Conservation (phyloP, 164 flowering plant species). For the Dillenia turbinata region DNA sequence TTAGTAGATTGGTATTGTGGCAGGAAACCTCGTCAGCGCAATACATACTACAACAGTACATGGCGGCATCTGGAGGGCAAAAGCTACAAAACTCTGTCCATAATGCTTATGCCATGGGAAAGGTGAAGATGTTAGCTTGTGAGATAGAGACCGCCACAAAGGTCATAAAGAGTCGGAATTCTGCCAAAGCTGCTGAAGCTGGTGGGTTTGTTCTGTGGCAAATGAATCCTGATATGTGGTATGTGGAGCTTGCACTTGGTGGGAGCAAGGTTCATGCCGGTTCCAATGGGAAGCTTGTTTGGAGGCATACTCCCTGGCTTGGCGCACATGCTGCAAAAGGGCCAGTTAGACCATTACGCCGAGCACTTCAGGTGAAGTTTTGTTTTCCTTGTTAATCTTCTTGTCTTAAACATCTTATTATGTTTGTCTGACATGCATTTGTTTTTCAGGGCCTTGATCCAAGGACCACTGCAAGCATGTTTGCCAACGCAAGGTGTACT, state of each 20-base stretch:
- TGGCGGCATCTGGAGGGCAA: slow-evolving; percentile 60
- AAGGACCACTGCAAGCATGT: slow-evolving; percentile 62
- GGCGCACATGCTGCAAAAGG: slow-evolving; percentile 75
- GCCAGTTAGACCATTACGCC: slow-evolving; percentile 63
- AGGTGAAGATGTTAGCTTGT: slow-evolving; percentile 56
- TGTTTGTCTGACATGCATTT: background rate
- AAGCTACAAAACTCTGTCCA: slow-evolving; percentile 44
- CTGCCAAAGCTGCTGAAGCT: slow-evolving; percentile 42
- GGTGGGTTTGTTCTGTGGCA: slow-evolving; percentile 71
- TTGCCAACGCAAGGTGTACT: slow-evolving; percentile 56
- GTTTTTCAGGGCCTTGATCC: slow-evolving; percentile 62
- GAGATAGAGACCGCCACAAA: slow-evolving; percentile 61
- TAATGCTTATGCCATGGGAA: slow-evolving; percentile 67
- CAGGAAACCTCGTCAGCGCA: slow-evolving; percentile 63
- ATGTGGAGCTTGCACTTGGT: slow-evolving; percentile 67
- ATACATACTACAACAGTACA: slow-evolving; percentile 64
- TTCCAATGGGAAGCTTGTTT: slow-evolving; percentile 59
- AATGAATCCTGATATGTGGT: slow-evolving; percentile 73
- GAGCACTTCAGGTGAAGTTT: slow-evolving; percentile 58
- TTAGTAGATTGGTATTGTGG: slow-evolving; percentile 1
- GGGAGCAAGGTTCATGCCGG: slow-evolving; percentile 71
- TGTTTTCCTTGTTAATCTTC: background rate
- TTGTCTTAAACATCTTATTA: slow-evolving; percentile 2
- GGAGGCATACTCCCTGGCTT: slow-evolving; percentile 74
- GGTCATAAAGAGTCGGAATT: slow-evolving; percentile 41